Percentiles rank a stretch among this genome's conserved stretches.
Evolutionary conservation across 176 grass and related monocot species (phyloP).

Genomic region (Microstegium vimineum): DNA sequence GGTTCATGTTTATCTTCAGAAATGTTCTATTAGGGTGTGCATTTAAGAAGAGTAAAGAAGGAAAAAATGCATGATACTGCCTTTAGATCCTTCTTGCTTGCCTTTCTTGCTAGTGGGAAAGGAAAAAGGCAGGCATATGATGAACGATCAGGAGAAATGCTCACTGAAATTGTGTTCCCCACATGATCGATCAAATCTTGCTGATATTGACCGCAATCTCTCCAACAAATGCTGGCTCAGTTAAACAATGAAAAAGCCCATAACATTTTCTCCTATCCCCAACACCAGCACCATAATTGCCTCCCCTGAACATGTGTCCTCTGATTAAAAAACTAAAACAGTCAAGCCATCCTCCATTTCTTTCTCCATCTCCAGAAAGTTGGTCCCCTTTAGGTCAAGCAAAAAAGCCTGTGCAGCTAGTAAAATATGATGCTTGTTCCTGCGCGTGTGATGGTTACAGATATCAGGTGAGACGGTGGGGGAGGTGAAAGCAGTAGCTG

Average conservation of each 20-base stretch:
- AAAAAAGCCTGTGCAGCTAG: slow-evolving; percentile 15
- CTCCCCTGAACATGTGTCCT: slow-evolving; percentile 20
- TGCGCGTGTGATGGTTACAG: not conserved
- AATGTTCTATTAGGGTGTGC: not conserved
- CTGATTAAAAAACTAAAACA: slow-evolving; percentile 18
- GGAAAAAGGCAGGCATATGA: slow-evolving; percentile 25
- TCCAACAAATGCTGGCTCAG: slow-evolving; percentile 1
- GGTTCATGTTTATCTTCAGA: slow-evolving; percentile 7
- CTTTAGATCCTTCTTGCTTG: slow-evolving; percentile 20
- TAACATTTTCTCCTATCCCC: slow-evolving; percentile 19
- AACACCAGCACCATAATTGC: slow-evolving; percentile 26
- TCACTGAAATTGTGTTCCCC: slow-evolving; percentile 35
- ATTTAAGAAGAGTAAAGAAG: not conserved
- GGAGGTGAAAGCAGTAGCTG: slow-evolving; percentile 1
- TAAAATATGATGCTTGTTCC: slow-evolving; percentile 8
- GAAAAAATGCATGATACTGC: not conserved
- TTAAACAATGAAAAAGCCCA: slow-evolving; percentile 27
- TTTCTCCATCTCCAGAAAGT: slow-evolving; percentile 32
- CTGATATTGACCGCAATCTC: slow-evolving; percentile 26
- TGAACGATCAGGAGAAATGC: slow-evolving; percentile 37
- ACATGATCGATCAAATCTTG: slow-evolving; percentile 31
- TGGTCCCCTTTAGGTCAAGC: slow-evolving; percentile 33
- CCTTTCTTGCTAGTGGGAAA: slow-evolving; percentile 27
- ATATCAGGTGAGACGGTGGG: slow-evolving; percentile 24
- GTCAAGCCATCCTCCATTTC: slow-evolving; percentile 8